Evolutionary conservation across 2,329 filamentous ascomycete species (phyloP), one percentile per base, ranked within the genome.

Genomic region (Botrytis porri): DNA sequence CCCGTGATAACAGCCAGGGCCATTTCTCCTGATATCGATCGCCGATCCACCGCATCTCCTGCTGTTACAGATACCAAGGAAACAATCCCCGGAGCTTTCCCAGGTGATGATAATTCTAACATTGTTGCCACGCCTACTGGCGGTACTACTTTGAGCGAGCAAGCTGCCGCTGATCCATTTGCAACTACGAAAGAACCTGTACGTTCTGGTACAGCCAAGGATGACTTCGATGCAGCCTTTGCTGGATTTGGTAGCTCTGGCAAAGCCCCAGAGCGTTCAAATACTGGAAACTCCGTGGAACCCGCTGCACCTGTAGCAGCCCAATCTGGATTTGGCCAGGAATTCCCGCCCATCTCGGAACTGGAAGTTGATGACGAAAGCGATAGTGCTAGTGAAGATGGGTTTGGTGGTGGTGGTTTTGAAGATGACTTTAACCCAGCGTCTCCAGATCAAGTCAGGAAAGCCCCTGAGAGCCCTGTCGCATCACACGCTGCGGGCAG

Each of bases 331-430:
- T 92, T 93, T 78, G 87, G 90, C 79, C 87, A 89, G 35, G 96
- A 98, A 80, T 98, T 98, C 80, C 96, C 96, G 45, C 96, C 95
- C 0, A 97, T 98, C 74, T 90, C 92, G n/a, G 93, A 95, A 80
- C 84, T 98, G 73, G 92, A 93, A 75, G 87, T 89, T 43, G 92
- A 95, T 73, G 93, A 95, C 37, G 92, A 97, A n/a, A 95, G 92
- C 43, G 94, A 97, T 73, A 92, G 91, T 43, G 91, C 90, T 71
- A 92, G 89, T 74, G 93, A 93, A 65, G 88, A 88, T 66, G 94
- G 93, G 60, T 69, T 69, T 57, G 65, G 65, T n/a, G 48, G 65
- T 20, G 65, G 70, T 25, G 94, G 95, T 0, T 98, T 98, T 80
- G 95, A 97, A 67, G 96, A 99, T 80, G 92, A 98, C 81, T 98